Conservation (phyloP, 164 flowering plant species). For the Dillenia turbinata region DNA sequence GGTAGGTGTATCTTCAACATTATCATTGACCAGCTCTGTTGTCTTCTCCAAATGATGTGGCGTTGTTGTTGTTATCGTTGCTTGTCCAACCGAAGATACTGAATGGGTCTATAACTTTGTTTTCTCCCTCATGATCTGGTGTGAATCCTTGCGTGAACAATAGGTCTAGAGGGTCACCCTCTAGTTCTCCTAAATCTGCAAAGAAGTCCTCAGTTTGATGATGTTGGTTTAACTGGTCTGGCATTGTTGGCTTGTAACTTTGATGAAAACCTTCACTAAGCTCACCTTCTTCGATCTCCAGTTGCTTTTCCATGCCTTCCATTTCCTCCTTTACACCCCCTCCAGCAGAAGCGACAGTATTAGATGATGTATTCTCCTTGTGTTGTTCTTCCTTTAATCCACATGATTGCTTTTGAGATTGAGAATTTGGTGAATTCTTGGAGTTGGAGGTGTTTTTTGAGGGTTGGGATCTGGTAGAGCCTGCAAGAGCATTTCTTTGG, state of each 20-base stretch:
- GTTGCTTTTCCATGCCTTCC: conserved; percentile 20
- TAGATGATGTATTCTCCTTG: conserved; percentile 20
- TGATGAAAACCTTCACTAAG: conserved; percentile 26
- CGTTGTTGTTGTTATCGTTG: conserved; percentile 11
- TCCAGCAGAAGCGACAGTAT: conserved; percentile 2
- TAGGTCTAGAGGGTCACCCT: conserved; percentile 53
- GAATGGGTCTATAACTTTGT: conserved; percentile 50
- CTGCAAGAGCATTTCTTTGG: conserved; percentile 86
- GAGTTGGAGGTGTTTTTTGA: conserved; percentile 29
- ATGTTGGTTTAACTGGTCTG: conserved; percentile 10
- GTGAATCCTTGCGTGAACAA: conserved; percentile 39
- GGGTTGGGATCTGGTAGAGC: conserved; percentile 72
- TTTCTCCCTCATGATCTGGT: conserved; percentile 19
- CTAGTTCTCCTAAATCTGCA: conserved; percentile 65
- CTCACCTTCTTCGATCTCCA: conserved; percentile 26
- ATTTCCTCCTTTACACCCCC: conserved; percentile 44
- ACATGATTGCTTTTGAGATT: conserved; percentile 10
- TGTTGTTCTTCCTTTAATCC: conserved; percentile 34
- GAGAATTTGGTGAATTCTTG: conserved; percentile 21
- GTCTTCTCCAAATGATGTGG: conserved; percentile 18
- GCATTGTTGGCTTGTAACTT: conserved; percentile 33
- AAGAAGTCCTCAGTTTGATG: conserved; percentile 48
- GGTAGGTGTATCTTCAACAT: conserved; percentile 20
- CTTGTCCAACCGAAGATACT: conserved; percentile 59
- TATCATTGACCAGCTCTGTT: conserved; percentile 34